Evolutionary conservation across 2,329 filamentous ascomycete species (phyloP).

Genomic region (Ceratocystis papillata): DNA sequence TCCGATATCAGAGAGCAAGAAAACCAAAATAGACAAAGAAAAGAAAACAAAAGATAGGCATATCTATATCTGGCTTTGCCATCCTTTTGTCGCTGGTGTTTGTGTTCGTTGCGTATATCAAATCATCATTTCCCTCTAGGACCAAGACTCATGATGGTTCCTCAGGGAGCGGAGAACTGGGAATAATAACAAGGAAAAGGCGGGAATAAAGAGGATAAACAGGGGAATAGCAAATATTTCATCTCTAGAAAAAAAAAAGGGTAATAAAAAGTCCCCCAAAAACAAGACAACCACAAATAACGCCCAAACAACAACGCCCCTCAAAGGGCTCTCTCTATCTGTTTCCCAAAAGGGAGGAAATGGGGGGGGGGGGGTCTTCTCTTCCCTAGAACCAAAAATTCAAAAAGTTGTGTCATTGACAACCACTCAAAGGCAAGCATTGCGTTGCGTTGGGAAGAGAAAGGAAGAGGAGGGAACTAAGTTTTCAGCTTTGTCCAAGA

Average conservation of each 20-base stretch:
- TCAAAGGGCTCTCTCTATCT: background rate
- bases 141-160: constrained; percentile 8
- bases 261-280: background rate
- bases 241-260: background rate
- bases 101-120: too few species aligned
- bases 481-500: too few species aligned
- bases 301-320: background rate
- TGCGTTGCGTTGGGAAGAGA: background rate
- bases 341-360: background rate
- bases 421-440: too few species aligned
- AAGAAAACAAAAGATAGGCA: too few species aligned
- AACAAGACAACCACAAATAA: background rate
- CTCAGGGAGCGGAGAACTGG: background rate
- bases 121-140: background rate
- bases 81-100: background rate
- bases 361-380: too few species aligned
- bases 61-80: too few species aligned
- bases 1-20: too few species aligned
- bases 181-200: background rate
- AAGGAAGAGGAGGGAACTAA: background rate
- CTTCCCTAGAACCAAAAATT: too few species aligned
- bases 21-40: too few species aligned
- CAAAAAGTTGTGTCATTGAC: too few species aligned
- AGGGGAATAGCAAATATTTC: background rate
- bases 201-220: background rate